Conservation (phyloP, 2,329 filamentous ascomycete genomes). For the Achaetomium macrosporum region DNA sequence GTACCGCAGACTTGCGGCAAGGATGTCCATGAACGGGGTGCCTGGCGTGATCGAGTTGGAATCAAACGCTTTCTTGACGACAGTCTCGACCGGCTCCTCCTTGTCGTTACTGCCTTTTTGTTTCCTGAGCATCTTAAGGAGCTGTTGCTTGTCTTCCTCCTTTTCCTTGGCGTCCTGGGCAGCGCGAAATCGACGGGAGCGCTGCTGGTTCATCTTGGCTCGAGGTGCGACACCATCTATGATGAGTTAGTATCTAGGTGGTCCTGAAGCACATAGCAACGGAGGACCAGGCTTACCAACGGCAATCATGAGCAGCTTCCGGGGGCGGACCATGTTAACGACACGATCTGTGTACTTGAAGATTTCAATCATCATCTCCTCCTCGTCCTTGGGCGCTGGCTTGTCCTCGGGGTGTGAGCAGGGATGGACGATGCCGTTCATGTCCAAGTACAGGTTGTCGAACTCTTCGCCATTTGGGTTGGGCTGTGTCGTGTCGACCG, state of each 20-base stretch:
- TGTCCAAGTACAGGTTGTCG: conserved; percentile 96
- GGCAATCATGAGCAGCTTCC: conserved; percentile 95
- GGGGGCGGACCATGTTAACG: conserved; percentile 95
- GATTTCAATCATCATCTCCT: conserved; percentile 98
- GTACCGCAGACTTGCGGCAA: conserved; percentile 83
- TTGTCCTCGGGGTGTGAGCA: conserved; percentile 96
- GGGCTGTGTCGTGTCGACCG: conserved; percentile 73
- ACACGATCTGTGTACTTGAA: conserved; percentile 99
- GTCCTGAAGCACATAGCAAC: not conserved
- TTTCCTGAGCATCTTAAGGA: conserved; percentile 75
- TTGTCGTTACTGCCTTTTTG: conserved; percentile 63
- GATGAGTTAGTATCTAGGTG: conserved; percentile 25
- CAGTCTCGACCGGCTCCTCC: conserved; percentile 53
- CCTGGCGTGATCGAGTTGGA: conserved; percentile 83
- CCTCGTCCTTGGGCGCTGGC: conserved; percentile 85
- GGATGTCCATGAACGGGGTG: conserved; percentile 97
- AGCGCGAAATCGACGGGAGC: conserved; percentile 88
- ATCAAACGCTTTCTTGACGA: conserved; percentile 88
- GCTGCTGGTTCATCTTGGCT: conserved; percentile 99
- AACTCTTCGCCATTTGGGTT: conserved; percentile 98
- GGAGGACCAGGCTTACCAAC: conserved; percentile 58
- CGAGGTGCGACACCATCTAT: conserved; percentile 91
- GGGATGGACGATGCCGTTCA: conserved; percentile 99
- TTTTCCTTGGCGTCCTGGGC: conserved; percentile 94
- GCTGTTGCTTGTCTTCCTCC: conserved; percentile 82